phyloP scores from a whole-genome alignment of 441 rosid species.

The Macaranga tanarius region DNA sequence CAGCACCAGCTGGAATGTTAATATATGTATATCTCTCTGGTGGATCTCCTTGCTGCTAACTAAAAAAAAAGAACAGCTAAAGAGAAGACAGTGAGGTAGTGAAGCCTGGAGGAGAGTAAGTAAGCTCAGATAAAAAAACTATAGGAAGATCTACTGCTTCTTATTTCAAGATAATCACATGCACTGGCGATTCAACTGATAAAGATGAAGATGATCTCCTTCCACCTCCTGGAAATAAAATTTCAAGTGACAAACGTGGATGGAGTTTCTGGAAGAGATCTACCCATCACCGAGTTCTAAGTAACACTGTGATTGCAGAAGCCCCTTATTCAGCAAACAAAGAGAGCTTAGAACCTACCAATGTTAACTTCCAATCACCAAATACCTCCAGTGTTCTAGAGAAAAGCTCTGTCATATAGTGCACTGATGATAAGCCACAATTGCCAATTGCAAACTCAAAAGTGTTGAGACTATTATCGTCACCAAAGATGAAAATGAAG shows the following conservation, averaged over 20 bases:
- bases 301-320: constrained; percentile 57
- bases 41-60: no score
- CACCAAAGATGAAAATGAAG: constrained; percentile 32
- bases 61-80: constrained; percentile 1
- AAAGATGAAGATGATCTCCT: constrained; percentile 41
- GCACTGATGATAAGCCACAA: constrained; percentile 47
- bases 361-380: constrained; percentile 41
- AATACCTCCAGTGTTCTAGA: constrained; percentile 39
- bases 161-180: constrained; percentile 79
- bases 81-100: constrained; percentile 17
- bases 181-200: constrained; percentile 60
- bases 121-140: not conserved
- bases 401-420: constrained; percentile 36
- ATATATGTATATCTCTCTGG: no score
- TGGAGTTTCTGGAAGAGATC: constrained; percentile 92
- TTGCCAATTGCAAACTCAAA: constrained; percentile 33
- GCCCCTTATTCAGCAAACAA: constrained; percentile 43
- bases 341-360: constrained; percentile 57
- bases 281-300: constrained; percentile 67
- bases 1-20: no score
- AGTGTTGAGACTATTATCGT: constrained; percentile 36
- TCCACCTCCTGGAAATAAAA: constrained; percentile 51
- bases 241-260: constrained; percentile 55
- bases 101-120: constrained; percentile 22
- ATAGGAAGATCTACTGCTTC: constrained; percentile 81